Conservation (phyloP, 140 eudicot genomes). For the Erigeron philadelphicus region DNA sequence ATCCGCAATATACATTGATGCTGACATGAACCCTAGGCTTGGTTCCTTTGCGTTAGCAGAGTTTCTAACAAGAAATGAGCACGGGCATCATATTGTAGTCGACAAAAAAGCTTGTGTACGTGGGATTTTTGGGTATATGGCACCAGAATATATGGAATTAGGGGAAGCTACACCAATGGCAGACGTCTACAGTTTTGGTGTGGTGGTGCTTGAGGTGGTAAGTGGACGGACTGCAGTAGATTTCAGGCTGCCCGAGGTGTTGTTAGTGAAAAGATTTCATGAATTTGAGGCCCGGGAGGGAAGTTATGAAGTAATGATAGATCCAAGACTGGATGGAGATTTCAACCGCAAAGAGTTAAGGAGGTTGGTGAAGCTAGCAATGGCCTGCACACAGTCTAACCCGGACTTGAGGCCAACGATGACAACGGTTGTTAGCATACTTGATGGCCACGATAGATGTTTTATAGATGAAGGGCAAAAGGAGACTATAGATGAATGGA, state of each 20-base stretch:
- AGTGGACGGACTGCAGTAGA: slow-evolving; percentile 82
- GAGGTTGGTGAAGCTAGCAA: slow-evolving; percentile 64
- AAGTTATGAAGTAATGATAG: slow-evolving; percentile 50
- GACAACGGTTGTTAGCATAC: slow-evolving; percentile 63
- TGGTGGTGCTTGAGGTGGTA: slow-evolving; percentile 75
- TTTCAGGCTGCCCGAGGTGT: slow-evolving; percentile 54
- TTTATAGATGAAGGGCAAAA: slow-evolving; percentile 36
- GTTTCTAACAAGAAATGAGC: slow-evolving; percentile 62
- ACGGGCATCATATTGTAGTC: slow-evolving; percentile 40
- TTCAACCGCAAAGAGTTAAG: slow-evolving; percentile 49
- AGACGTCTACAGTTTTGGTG: slow-evolving; percentile 86
- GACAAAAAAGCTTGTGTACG: slow-evolving; percentile 49
- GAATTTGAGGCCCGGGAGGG: slow-evolving; percentile 41
- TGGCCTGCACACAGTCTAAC: slow-evolving; percentile 74
- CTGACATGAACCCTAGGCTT: slow-evolving; percentile 79
- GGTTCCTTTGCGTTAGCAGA: slow-evolving; percentile 77
- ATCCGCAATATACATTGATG: slow-evolving; percentile 61
- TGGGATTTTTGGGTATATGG: slow-evolving; percentile 87
- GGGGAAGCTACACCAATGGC: slow-evolving; percentile 82
- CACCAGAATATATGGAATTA: slow-evolving; percentile 75
- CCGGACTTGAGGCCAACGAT: slow-evolving; percentile 67
- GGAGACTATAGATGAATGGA: slow-evolving; percentile 67
- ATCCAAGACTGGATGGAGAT: slow-evolving; percentile 57
- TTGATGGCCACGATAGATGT: slow-evolving; percentile 67
- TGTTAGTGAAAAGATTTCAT: slow-evolving; percentile 51